A percentile compares a stretch with the other conserved stretches of the same genome.
Conservation (phyloP, 2,329 filamentous ascomycete genomes). For the Cladophialophora chaetospira region DNA sequence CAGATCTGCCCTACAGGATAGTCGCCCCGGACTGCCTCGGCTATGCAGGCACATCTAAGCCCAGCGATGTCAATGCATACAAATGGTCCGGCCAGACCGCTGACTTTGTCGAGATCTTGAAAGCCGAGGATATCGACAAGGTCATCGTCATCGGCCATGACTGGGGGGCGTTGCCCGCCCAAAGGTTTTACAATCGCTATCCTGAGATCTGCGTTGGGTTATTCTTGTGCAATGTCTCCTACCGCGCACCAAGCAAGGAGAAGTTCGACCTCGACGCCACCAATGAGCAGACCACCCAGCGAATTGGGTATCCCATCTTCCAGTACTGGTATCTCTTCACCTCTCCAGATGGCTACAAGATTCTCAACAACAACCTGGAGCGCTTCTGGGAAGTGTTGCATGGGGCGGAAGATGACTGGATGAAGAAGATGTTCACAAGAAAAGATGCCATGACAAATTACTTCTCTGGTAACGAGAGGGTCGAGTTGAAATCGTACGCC, state of each 20-base stretch:
- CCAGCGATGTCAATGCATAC: constrained; percentile 43
- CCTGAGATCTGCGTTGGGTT: constrained; percentile 47
- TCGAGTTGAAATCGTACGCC: constrained; percentile 41
- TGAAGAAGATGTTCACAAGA: constrained; percentile 42
- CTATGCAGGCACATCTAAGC: constrained; percentile 46
- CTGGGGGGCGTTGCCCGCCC: constrained; percentile 49
- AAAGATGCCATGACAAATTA: constrained; percentile 40
- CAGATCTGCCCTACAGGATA: constrained; percentile 44
- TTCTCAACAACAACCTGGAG: constrained; percentile 46
- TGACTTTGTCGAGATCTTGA: constrained; percentile 47
- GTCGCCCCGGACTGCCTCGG: constrained; percentile 46
- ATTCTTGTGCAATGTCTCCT: constrained; percentile 47
- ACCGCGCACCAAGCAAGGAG: constrained; percentile 39
- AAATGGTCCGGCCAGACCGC: constrained; percentile 40
- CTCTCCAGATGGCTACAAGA: constrained; percentile 40
- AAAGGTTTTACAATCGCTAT: constrained; percentile 47
- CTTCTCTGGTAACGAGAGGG: constrained; percentile 31
- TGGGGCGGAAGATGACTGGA: constrained; percentile 36
- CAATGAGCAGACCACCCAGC: constrained; percentile 38
- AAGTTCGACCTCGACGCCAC: constrained; percentile 43
- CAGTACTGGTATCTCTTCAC: constrained; percentile 53
- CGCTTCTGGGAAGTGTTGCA: constrained; percentile 42
- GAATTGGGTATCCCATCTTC: constrained; percentile 42
- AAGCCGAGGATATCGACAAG: constrained; percentile 40
- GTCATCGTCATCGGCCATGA: constrained; percentile 53